Evolutionary conservation across 371 early-diverging fungal species (phyloP), one percentile per base, ranked within the genome.

Genomic region (Circinella minor): DNA sequence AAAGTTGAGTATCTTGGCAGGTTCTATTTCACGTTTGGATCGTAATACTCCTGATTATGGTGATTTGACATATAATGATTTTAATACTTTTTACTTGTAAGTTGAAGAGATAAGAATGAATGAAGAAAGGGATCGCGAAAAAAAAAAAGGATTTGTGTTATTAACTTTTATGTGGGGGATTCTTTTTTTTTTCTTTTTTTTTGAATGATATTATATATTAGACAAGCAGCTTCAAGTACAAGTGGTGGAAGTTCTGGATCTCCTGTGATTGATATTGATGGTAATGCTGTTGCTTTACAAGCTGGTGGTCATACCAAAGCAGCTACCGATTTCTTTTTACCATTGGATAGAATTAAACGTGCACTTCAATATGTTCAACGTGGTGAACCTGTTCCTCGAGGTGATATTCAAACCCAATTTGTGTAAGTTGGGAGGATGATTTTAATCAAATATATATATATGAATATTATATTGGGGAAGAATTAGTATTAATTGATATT

Each of bases 281-380:
- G 98, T 66, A 89, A 94, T 64, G 98, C 98, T 0, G 97, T 97
- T 14, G 97, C 92, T 10, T 79, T 96, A 57, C 95, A 97, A 68
- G 95, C 95, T 9, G 96, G 95, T 65, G 94, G 95, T 38, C 84
- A 87, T 34, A 83, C 84, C 8, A 89, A 89, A 61, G 96, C 95
- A 11, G 95, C 95, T 4, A 94, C 98, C 3, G 94, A 94, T 73
- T 98, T 95, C 86, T 98, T 95, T 77, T 89, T 98, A 65, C 98
- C 98, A 14, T 75, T 95, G 61, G 87, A 89, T 67, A 89, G 97
- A 67, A 92, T 96, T 14, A 90, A 88, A 65, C 85, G 94, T 34
- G 96, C 96, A 14, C 75, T 98, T 60, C 80, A 82, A 4, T 88
- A 83, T 70, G 80, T 98, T 69, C 91, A 89, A 69, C 78, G 78